Base-by-base conservation (phyloP, 2,329 filamentous ascomycete species). In the Clonostachys byssicola region DNA sequence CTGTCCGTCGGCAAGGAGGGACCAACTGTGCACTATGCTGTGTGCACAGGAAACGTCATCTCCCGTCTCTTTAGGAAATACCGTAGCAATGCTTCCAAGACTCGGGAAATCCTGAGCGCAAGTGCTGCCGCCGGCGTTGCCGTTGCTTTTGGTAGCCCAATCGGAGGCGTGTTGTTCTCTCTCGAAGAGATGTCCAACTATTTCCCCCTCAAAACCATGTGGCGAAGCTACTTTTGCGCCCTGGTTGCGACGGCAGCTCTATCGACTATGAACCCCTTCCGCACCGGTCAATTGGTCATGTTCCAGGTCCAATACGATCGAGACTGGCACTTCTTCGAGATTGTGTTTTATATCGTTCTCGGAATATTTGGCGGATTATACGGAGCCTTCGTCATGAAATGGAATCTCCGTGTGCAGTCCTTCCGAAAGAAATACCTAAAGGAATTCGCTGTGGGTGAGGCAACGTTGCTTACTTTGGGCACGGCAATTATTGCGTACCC, bases 251-350 rank as follows among this genome's bases (percentile, higher is more conserved):
- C 94, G 1, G 90, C 91, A 44, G 90, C 96, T 14, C 72, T 99
- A 38, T 87, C 94, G 23, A 89, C 89, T 49, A 95, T 99, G 89
- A 99, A 99, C 57, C 94, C 94, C 18, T 99, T 99, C 69, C 78
- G 94, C 45, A 97, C 94, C 0, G 94, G 94, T 17, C 94, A 99
- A 62, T 78, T 99, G 40, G 94, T 99, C 80, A 97, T 99, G 92
- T 99, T 99, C 67, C 92, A 96, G 59, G 92, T 99, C 59, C 83
- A 84, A 58, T 99, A 99, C 62, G 92, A 97, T 65, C 86, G 92
- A 39, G 86, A 88, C 39, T 99, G 94, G 94, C 94, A 99, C 70
- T 96, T 96, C 60, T 99, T 99, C 61, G 94, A 99, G 64, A 77
- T 94, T 5, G 67, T 96, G 23, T 97, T 97, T 62, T 99, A 95